Evolutionary conservation across 2,329 filamentous ascomycete species (phyloP), one percentile per base, ranked within the genome.

Genomic region (Epichloe festucae): DNA sequence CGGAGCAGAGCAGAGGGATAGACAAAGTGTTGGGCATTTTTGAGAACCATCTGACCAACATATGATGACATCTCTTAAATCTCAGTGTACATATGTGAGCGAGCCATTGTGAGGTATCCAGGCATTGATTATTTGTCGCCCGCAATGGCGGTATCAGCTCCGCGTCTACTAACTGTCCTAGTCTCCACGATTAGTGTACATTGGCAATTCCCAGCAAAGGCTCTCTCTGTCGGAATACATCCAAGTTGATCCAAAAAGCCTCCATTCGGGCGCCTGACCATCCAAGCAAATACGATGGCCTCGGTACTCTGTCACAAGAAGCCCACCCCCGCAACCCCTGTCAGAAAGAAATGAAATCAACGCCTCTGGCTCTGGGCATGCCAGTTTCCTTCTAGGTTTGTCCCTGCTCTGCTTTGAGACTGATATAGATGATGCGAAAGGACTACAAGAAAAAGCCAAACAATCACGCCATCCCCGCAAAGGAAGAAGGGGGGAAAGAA

Each of bases 201-300:
- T 48, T 19, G 36, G 36, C 36, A n/a, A 50, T 34, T 42, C 19
- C 19, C 36, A 23, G 23, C 41, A 46, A 4, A 10, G 35, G 10
- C 23, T 47, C 38, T 34, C 41, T 41, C 8, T 21, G 15, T 47
- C 42, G 1, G n/a, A 43, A 7, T 19, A 17, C 38, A 50, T 50
- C 51, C 51, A 47, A 47, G 21, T 47, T 38, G 31, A 50, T 53
- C 51, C 51, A 53, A 53, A 53, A 53, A 15, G 17, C 38, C 38
- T 31, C 42, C 38, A 15, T 21, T n/a, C 14, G 23, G 12, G 50
- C 51, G 35, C 48, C 50, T 48, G 44, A 11, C 17, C 41, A 17
- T 49, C 47, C 11, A n/a, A 7, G 5, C 31, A 31, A n/a, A 11
- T 17, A 31, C n/a, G 14, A 21, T 23, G 46, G 27, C 36, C n/a